Base-by-base conservation (phyloP, 164 flowering plant species). In the Litsea cubeba region DNA sequence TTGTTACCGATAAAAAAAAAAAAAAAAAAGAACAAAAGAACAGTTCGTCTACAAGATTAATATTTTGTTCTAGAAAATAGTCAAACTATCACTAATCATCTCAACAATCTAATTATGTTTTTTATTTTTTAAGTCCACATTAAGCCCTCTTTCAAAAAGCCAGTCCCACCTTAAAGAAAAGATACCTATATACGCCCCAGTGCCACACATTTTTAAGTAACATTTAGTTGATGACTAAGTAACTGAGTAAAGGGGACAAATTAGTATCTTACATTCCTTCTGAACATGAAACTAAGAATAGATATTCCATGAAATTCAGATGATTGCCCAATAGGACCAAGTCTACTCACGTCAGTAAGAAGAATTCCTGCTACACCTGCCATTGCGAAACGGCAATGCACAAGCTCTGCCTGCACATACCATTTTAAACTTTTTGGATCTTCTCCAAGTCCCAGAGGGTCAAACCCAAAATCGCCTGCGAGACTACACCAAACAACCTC, bases 351-450 rank as follows among this genome's bases (percentile, higher is more conserved):
- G 82, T 95, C 99, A 11, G 98, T 88, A 14, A 90, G 70, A 71
- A 93, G 96, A 85, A 91, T 93, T 66, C 99, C 99, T 12, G 95
- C 95, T 30, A 93, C 93, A 51, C 98, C 99, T 65, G 89, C 88
- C 99, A 95, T 95, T 20, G 99, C 98, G 69, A 91, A 95, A 35
- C 98, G 98, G 50, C 86, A 79, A 84, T 95, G 95, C 46, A 95
- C 97, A 28, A 93, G 84, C 81, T 95, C 99, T 54, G 99, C 99
- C 79, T 95, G 97, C 74, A 90, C 96, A 78, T 90, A 93, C 98
- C 98, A 95, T 78, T 77, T 93, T 79, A 95, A 82, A 84, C 86
- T 90, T 60, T 82, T 85, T 0, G 96, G 98, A 70, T 95, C 96
- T 79, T 95, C 99, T 15, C 97, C 99, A 17, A 95, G 94, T 40